Base-by-base conservation (phyloP, 148 eudicot genomes). In the Amaranthus palmeri region DNA sequence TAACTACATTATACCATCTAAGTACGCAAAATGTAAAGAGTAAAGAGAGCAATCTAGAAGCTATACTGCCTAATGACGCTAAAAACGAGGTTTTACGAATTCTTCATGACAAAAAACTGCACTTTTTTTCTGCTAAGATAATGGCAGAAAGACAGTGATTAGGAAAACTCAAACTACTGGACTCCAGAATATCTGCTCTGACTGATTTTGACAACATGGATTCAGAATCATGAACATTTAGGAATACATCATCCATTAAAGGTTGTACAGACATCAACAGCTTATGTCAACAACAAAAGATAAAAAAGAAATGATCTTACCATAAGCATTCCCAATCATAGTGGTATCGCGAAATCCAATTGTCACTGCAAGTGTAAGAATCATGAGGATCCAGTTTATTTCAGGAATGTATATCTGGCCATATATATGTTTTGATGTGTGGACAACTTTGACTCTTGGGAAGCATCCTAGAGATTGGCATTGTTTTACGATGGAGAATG, bases 371-470 rank as follows among this genome's bases (percentile, higher is more conserved):
- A 93, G 90, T 74, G 98, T 91, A 53, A 91, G 86, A 79, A 93
- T 82, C 98, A 93, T 93, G 72, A 93, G 95, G 68, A 93, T 93
- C 98, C 98, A 93, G 59, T 93, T 93, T 47, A 93, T 89, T 75
- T 93, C 98, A 14, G 98, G 98, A 53, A 93, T 89, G 69, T 93
- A 93, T 67, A 93, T 89, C 81, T 93, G 98, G 67, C 98, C 98
- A 57, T 78, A 80, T 18, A 93, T 85, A 72, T 93, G 89, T 78
- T 76, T 93, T 52, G 98, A 88, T 67, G 98, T 93, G 84, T 93
- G 98, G 56, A 93, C 98, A 70, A 95, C 85, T 82, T 95, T 95
- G 71, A 95, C 96, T 47, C 99, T 80, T 6, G 99, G 96, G 80
- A 95, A 95, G 85, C 97, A 95, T 72, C 97, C 96, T 76, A 91